Evolutionary conservation across 345 rosid species (phyloP).

Genomic region (Heritiera littoralis): DNA sequence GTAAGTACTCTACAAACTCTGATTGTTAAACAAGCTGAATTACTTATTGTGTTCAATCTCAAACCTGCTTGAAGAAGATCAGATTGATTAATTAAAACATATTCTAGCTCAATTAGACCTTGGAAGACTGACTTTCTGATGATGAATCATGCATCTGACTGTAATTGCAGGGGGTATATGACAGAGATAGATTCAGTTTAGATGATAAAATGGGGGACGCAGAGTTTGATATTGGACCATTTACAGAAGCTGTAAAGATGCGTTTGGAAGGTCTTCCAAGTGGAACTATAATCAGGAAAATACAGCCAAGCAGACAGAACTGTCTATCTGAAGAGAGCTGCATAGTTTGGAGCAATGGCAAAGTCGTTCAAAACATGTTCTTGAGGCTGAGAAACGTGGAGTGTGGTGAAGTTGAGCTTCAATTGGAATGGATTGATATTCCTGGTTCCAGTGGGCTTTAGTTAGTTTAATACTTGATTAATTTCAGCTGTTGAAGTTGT

Average conservation of each 20-base stretch:
- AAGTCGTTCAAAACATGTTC: constrained; percentile 58
- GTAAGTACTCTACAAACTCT: constrained; percentile 42
- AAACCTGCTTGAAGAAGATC: background rate
- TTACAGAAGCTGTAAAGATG: constrained; percentile 51
- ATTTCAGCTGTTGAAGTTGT: background rate
- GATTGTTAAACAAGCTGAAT: background rate
- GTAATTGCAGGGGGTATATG: constrained; percentile 57
- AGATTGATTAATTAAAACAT: background rate
- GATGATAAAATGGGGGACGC: constrained; percentile 95
- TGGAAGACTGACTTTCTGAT: background rate
- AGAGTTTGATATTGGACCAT: constrained; percentile 55
- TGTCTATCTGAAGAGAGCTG: constrained; percentile 61
- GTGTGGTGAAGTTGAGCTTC: constrained; percentile 60
- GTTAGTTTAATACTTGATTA: background rate
- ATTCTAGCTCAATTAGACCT: no score
- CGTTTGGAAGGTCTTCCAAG: constrained; percentile 40
- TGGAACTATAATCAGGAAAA: constrained; percentile 56
- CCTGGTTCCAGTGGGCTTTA: constrained; percentile 56
- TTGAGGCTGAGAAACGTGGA: constrained; percentile 62
- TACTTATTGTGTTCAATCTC: background rate
- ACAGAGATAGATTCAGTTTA: constrained; percentile 54
- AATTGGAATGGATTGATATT: constrained; percentile 59
- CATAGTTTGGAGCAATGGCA: constrained; percentile 51
- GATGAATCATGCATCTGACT: background rate
- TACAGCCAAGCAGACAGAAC: constrained; percentile 51